Evolutionary conservation across 805 yeast species (phyloP).

Genomic region (Isabelozyma pseudorhagii): DNA sequence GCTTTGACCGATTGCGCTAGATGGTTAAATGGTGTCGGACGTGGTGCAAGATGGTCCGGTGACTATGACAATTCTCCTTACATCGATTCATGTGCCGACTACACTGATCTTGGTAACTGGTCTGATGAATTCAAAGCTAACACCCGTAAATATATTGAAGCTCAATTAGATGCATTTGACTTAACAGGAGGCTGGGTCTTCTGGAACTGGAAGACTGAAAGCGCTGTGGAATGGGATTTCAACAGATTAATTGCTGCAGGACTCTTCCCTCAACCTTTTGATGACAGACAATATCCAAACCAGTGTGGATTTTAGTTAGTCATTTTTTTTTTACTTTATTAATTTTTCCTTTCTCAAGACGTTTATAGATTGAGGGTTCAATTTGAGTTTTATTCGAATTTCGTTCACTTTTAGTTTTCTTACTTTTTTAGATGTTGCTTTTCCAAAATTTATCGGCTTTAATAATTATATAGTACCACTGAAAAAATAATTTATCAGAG

Average conservation of each 20-base stretch:
- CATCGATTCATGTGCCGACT: constrained; percentile 60
- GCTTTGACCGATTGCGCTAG: constrained; percentile 89
- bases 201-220: constrained; percentile 93
- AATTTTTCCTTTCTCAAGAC: not conserved
- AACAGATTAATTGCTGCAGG: constrained; percentile 52
- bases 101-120: constrained; percentile 44
- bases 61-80: constrained; percentile 37
- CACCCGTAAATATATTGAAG: constrained; percentile 75
- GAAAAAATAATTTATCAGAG: too few relatives aligned
- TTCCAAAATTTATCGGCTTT: too few relatives aligned
- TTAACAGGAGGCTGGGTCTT: constrained; percentile 82
- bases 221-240: constrained; percentile 83
- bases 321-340: not conserved
- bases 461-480: too few relatives aligned
- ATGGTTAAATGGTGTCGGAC: constrained; percentile 84
- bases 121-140: constrained; percentile 51
- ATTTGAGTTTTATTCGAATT: not conserved
- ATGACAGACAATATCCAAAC: constrained; percentile 63
- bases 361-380: not conserved
- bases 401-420: not conserved
- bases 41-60: constrained; percentile 81
- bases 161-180: constrained; percentile 81
- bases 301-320: constrained; percentile 49
- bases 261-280: constrained; percentile 79
- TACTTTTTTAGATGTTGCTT: too few relatives aligned